A percentile compares a stretch with the other conserved stretches of the same genome.
Evolutionary conservation across 768 basidiomycete genomes (phyloP).

Genomic region (Strobilomyces confusus): DNA sequence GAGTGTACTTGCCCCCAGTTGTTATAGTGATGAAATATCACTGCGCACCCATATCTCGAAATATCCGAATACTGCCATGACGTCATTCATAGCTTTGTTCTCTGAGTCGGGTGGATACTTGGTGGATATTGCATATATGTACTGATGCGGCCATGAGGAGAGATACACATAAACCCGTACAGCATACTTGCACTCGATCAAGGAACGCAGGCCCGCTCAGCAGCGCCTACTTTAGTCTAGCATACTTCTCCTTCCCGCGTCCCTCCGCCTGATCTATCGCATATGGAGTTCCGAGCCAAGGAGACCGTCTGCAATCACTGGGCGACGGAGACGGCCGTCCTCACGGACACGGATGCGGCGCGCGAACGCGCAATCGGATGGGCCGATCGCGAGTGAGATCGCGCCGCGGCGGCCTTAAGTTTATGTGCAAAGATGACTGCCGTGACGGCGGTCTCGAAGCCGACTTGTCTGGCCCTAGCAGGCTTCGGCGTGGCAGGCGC

Average conservation of each 20-base stretch:
- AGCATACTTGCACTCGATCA: not conserved
- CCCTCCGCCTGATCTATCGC: not conserved
- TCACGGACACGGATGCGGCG: slow-evolving; percentile 4
- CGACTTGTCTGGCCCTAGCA: slow-evolving; percentile 9
- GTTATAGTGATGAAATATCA: too few species aligned
- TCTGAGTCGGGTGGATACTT: too few species aligned
- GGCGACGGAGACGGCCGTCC: not conserved
- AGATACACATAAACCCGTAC: not conserved
- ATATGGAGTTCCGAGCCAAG: not conserved
- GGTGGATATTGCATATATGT: not conserved
- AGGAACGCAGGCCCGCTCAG: not conserved
- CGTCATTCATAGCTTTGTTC: too few species aligned
- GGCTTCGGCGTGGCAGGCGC: not conserved
- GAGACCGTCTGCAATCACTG: not conserved
- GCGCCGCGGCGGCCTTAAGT: slow-evolving; percentile 18
- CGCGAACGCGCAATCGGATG: slow-evolving; percentile 1
- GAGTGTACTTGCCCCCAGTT: not conserved
- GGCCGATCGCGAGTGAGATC: not conserved
- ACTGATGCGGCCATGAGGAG: not conserved
- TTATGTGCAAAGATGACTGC: slow-evolving; percentile 21
- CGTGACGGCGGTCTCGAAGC: slow-evolving; percentile 23
- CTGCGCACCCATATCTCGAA: too few species aligned
- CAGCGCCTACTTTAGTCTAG: not conserved
- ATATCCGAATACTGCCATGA: too few species aligned
- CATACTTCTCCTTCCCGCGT: not conserved